Conservation (phyloP, 208 protist genomes). For the Acanthamoeba royreba region DNA sequence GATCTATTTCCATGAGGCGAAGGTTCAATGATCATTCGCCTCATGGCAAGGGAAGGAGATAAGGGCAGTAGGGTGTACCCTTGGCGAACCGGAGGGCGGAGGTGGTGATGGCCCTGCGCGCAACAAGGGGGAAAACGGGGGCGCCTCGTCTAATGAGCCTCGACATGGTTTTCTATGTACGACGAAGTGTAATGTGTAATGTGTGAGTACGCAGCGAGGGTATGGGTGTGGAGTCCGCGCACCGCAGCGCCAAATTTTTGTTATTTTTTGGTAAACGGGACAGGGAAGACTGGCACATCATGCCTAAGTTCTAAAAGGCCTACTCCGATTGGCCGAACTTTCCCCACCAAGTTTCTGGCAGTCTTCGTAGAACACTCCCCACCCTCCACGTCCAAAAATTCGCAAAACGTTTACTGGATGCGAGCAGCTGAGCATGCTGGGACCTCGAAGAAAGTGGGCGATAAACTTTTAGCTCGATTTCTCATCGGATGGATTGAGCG, state of each 20-base stretch:
- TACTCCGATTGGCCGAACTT: no score
- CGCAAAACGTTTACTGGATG: not conserved
- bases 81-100: not conserved
- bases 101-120: not conserved
- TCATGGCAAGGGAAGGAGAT: not conserved
- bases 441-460: no score
- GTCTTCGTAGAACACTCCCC: no score
- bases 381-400: no score
- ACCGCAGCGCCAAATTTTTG: not conserved
- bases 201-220: not conserved
- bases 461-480: not conserved
- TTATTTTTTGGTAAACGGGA: not conserved
- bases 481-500: not conserved
- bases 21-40: not conserved
- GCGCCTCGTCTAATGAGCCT: not conserved
- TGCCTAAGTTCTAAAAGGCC: not conserved
- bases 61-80: not conserved
- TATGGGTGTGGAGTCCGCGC: not conserved
- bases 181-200: not conserved
- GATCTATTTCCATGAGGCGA: no score
- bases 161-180: not conserved
- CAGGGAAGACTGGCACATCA: not conserved
- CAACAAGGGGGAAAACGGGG: not conserved
- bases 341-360: no score
- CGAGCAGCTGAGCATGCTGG: not conserved